phyloP scores from a whole-genome alignment of 2,329 filamentous ascomycete genomes.

The Scorias spongiosa region DNA sequence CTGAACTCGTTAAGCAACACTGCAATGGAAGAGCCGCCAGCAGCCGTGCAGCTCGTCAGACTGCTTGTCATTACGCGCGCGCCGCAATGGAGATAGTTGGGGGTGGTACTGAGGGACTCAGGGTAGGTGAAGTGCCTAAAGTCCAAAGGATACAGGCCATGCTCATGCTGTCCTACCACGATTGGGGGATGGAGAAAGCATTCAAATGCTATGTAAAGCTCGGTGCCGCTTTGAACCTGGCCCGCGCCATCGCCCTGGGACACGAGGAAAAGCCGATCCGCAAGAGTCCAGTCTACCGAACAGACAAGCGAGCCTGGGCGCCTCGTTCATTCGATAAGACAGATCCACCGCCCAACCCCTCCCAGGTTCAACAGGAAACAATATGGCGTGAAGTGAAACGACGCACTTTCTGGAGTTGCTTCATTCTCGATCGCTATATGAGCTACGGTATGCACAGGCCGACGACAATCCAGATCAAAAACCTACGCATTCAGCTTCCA shows the following conservation, averaged over 20 bases:
- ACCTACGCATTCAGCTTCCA: conserved; percentile 50
- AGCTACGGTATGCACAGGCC: conserved; percentile 48
- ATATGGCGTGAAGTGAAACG: conserved; percentile 49
- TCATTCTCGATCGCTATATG: conserved; percentile 55
- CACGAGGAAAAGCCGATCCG: conserved; percentile 27
- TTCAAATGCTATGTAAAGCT: conserved; percentile 51
- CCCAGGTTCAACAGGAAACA: conserved; percentile 24
- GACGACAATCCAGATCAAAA: conserved; percentile 42
- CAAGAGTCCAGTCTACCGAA: conserved; percentile 21
- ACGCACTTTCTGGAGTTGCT: conserved; percentile 61
- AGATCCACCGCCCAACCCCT: conserved; percentile 7
- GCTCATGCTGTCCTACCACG: conserved; percentile 56
- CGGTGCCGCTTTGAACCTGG: conserved; percentile 43
- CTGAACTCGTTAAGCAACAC: conserved; percentile 39
- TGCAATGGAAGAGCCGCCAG: conserved; percentile 23
- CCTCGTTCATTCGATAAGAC: conserved; percentile 11
- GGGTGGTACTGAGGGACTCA: conserved; percentile 50
- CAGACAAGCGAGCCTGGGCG: conserved; percentile 24
- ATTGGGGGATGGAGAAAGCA: conserved; percentile 52
- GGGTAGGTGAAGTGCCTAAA: conserved; percentile 40
- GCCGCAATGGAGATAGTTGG: conserved; percentile 39
- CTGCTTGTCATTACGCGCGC: conserved; percentile 25
- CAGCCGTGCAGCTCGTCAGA: not conserved
- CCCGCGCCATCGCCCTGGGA: conserved; percentile 46
- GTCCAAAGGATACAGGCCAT: conserved; percentile 52